A percentile compares a stretch with the other conserved stretches of the same genome.
Conservation (phyloP, 305 asterid genomes). For the Solanum aculeatissimum region DNA sequence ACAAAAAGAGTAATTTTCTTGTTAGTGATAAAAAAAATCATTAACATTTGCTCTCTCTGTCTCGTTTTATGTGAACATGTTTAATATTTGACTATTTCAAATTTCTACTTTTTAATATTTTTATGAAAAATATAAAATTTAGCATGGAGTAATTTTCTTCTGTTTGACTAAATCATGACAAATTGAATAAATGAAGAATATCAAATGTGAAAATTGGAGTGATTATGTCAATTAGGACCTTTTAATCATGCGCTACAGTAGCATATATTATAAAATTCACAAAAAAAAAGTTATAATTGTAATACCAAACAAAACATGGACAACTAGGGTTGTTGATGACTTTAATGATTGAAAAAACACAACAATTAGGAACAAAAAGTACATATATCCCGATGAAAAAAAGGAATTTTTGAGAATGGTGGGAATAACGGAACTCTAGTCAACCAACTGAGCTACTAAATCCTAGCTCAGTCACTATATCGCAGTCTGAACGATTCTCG, state of each 20-base stretch:
- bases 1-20: too few species aligned
- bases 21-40: too few species aligned
- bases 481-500: conserved; percentile 50
- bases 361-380: background rate
- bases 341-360: background rate
- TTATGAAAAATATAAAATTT: background rate
- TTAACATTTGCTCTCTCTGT: too few species aligned
- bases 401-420: too few species aligned
- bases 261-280: background rate
- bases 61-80: background rate
- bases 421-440: too few species aligned
- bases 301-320: background rate
- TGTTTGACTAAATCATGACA: background rate
- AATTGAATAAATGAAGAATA: background rate
- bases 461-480: conserved; percentile 43
- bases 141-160: background rate
- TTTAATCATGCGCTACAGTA: background rate
- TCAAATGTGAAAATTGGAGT: background rate
- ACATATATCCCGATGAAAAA: too few species aligned
- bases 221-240: background rate
- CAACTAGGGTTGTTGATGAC: background rate
- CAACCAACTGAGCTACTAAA: too few species aligned
- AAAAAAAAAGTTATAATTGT: background rate
- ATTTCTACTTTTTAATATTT: too few species aligned
- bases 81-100: too few species aligned